Conservation (phyloP, 129 eudicot genomes). For the Silybum marianum region DNA sequence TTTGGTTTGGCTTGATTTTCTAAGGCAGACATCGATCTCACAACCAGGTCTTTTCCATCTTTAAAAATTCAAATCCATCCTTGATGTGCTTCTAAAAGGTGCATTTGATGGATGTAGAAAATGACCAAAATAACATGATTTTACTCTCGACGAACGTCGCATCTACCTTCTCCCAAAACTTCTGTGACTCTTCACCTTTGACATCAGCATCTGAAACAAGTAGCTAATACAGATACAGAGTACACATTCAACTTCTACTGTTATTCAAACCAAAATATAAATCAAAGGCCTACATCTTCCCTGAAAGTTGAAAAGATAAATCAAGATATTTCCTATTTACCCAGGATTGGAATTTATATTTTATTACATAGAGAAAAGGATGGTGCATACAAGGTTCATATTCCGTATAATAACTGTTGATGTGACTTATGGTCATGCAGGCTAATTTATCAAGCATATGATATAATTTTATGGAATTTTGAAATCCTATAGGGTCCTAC, state of each 20-base stretch:
- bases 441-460: neutral
- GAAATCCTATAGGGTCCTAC: neutral
- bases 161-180: neutral
- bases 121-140: neutral
- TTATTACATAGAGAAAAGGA: neutral
- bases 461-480: neutral
- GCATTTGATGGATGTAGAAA: neutral
- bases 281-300: neutral
- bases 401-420: neutral
- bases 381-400: neutral
- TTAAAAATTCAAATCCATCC: conserved; percentile 43
- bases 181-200: neutral
- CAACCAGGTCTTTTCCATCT: conserved; percentile 58
- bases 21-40: conserved; percentile 54
- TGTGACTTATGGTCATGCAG: neutral
- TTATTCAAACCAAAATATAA: neutral
- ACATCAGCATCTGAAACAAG: neutral
- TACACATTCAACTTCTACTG: neutral
- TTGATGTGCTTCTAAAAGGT: conserved; percentile 35
- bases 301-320: neutral
- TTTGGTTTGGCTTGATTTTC: neutral
- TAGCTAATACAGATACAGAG: neutral
- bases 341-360: neutral
- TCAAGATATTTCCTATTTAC: neutral
- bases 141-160: neutral